A percentile compares a stretch with the other conserved stretches of the same genome.
Conservation (phyloP, 176 grass and related monocot genomes). For the Elymus sibiricus region DNA sequence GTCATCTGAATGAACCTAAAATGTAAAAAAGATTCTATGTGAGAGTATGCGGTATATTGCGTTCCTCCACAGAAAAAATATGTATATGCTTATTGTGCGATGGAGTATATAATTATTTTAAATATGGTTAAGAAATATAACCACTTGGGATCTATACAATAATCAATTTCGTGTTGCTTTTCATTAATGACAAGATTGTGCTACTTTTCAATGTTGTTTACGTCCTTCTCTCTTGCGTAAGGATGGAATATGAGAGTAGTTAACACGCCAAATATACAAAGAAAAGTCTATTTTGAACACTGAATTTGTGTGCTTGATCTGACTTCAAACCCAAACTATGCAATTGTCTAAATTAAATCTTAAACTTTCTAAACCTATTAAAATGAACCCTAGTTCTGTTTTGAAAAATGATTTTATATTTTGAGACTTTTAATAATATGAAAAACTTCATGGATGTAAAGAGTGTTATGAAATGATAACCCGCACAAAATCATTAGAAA, state of each 20-base stretch:
- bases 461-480: not conserved
- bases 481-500: not conserved
- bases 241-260: not conserved
- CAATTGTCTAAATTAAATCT: not conserved
- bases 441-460: not conserved
- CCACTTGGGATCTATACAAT: not conserved
- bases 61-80: too few relatives aligned
- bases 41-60: too few relatives aligned
- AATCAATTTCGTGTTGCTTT: not conserved
- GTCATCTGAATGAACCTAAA: not conserved
- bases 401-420: not conserved
- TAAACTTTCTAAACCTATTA: not conserved
- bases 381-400: not conserved
- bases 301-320: not conserved
- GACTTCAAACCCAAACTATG: not conserved
- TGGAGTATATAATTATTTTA: not conserved
- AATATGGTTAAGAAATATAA: not conserved
- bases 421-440: not conserved
- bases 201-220: not conserved
- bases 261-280: not conserved
- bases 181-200: not conserved
- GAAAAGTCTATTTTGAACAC: not conserved
- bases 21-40: not conserved
- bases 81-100: not conserved
- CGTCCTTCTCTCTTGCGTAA: not conserved